Base-by-base conservation (phyloP, 805 yeast species). In the Yamadazyma nakazawae region DNA sequence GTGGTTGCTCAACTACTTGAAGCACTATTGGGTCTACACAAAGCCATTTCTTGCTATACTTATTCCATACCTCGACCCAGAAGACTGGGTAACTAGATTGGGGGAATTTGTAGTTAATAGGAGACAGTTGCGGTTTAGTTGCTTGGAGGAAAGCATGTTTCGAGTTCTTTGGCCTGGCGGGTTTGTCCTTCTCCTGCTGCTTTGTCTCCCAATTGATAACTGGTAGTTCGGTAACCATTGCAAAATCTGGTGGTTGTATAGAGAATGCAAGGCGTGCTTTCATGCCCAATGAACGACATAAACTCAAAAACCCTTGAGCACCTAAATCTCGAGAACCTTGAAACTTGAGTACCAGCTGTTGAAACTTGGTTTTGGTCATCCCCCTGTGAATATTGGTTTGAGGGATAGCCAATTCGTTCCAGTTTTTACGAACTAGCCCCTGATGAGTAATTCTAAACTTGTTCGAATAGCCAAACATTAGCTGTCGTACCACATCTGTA, bases 11-110 rank as follows among this genome's bases (percentile, higher is more conserved):
- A 34, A 88, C 79, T 8, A 76, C 63, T 46, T 78, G 64, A 46
- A 83, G 75, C 25, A 84, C 82, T 0, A 84, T 68, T 0, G 97
- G 94, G 57, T 94, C 99, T 1, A 90, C 74, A 2, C 95, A 80
- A n/a, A 90, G 76, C 95, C 97, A 92, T 42, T 74, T 78, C 48
- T 81, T 75, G 5, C 80, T 66, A 48, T 76, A 79, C 42, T 77
- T 76, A 60, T 92, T 91, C 96, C 96, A 92, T 0, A 87, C 96
- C 61, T 94, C 99, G 18, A 82, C 82, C 99, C 99, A 94, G 59
- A 84, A 90, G 0, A 90, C 75, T 0, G 97, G 97, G 57, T 71
- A 84, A 8, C 47, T 49, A 2, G 71, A 62, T 16, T 60, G 59
- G 9, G 54, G 58, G 38, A 64, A 60, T 6, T 18, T 36, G 18